phyloP scores from a whole-genome alignment of 176 grass and related monocot genomes.

The Microstegium vimineum region DNA sequence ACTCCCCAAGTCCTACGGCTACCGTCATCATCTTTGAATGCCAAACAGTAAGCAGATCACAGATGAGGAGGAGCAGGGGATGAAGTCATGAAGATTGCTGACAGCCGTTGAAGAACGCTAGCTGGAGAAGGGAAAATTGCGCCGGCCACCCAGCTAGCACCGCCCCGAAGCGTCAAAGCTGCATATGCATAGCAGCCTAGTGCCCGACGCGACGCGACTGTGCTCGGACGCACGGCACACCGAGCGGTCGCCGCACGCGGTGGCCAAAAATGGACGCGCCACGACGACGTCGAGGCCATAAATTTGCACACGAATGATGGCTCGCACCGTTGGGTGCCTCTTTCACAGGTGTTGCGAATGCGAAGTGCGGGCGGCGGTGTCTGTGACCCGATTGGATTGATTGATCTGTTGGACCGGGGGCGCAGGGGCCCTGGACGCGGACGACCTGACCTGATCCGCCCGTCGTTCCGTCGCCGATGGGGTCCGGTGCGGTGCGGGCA shows the following conservation, averaged over 20 bases:
- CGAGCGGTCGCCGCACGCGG: background rate
- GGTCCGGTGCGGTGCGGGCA: background rate
- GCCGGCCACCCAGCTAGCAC: no score
- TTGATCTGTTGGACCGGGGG: background rate
- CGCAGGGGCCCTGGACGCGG: background rate
- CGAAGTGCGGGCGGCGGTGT: background rate
- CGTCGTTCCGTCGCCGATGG: background rate
- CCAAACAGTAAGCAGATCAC: no score
- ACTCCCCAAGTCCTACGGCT: background rate
- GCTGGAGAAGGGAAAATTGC: background rate
- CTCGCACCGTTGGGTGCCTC: background rate
- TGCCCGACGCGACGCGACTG: background rate
- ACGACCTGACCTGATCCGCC: background rate
- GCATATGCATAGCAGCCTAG: background rate
- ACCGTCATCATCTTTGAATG: background rate
- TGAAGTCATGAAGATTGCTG: no score
- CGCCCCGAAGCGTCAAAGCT: background rate
- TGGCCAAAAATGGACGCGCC: background rate
- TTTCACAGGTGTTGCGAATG: background rate
- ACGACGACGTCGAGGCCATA: background rate
- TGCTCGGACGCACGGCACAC: background rate
- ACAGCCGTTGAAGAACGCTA: background rate
- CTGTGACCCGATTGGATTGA: background rate
- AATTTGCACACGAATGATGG: constrained; percentile 21
- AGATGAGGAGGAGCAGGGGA: no score